phyloP scores from a whole-genome alignment of 768 basidiomycete genomes.

The Pholiota microspora region DNA sequence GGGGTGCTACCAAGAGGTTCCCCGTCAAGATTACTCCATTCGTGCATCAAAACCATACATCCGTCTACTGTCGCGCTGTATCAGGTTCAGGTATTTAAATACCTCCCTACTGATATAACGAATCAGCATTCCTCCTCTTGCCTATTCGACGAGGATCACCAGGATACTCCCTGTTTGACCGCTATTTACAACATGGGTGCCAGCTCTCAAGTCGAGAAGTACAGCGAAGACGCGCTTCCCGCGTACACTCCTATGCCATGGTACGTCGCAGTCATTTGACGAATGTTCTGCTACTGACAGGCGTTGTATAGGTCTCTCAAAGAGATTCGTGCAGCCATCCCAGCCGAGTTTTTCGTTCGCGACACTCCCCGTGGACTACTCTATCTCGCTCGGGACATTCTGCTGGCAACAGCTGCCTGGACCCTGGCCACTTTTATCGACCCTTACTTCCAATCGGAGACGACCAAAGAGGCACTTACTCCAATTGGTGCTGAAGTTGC shows the following conservation, averaged over 20 bases:
- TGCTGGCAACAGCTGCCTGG: slow-evolving; percentile 42
- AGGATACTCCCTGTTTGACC: slow-evolving; percentile 12
- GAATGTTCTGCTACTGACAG: neutral
- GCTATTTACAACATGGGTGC: slow-evolving; percentile 20
- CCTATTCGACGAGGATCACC: slow-evolving; percentile 1
- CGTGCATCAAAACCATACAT: neutral
- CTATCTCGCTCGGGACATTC: slow-evolving; percentile 44
- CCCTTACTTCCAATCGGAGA: slow-evolving; percentile 32
- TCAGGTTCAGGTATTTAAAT: slow-evolving; percentile 19
- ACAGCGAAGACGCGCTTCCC: slow-evolving; percentile 40
- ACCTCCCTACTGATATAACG: slow-evolving; percentile 4
- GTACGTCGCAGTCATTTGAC: slow-evolving; percentile 21
- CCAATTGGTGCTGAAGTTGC: slow-evolving; percentile 34
- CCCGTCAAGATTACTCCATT: slow-evolving; percentile 11
- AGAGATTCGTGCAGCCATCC: slow-evolving; percentile 50
- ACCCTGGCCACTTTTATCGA: slow-evolving; percentile 42
- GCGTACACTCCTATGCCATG: slow-evolving; percentile 46
- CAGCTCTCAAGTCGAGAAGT: slow-evolving; percentile 20
- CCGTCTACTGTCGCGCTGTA: neutral
- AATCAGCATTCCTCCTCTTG: slow-evolving; percentile 9
- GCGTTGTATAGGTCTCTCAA: slow-evolving; percentile 38
- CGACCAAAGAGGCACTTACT: slow-evolving; percentile 23
- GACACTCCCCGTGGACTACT: slow-evolving; percentile 37
- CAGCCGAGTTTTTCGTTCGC: slow-evolving; percentile 42
- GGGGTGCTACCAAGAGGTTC: neutral